Base-by-base conservation (phyloP, 2,329 filamentous ascomycete genomes). In the Botrytis tulipae region DNA sequence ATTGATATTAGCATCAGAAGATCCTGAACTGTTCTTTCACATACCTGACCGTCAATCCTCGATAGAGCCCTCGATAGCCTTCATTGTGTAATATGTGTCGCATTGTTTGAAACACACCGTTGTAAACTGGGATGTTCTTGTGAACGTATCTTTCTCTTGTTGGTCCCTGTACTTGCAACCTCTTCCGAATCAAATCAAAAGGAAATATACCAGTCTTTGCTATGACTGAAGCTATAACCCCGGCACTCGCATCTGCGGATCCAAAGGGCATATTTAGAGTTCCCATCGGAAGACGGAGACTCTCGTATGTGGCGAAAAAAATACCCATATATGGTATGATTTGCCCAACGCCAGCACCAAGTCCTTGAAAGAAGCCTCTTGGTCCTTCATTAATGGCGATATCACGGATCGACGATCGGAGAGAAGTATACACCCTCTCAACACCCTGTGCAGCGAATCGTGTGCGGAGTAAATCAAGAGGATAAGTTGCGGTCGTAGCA, bases 311-410 rank as follows among this genome's bases (percentile, higher is more conserved):
- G 48, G 93, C 89, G 83, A 99, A 99, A 85, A 99, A 98, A 3
- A 97, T 86, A 22, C 96, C 96, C 96, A 99, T 99, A 82, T 95
- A 97, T 3, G 96, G 96, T 16, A 97, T 89, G 67, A 98, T 96
- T 84, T 98, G 95, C 40, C 87, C 91, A 35, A 98, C 85, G 0
- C 92, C 94, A 2, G 95, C 95, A 1, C 88, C 88, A 48, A 97
- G 85, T 5, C 96, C 96, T 67, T 94, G 92, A 82, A 97, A 99
- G 84, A 97, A 98, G 0, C 96, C 96, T 6, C 82, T 82, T 0
- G 84, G 78, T 0, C 96, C 96, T 84, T 99, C 96, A 75, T 92
- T 87, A 6, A 86, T 86, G 25, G 86, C 84, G 77, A 99, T 99
- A 35, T 93, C 90, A 62, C 84, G 83, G 10, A 98, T 80, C 2